Evolutionary conservation across 2,329 filamentous ascomycete species (phyloP), one percentile per base, ranked within the genome.

Genomic region (Byssothecium circinans): DNA sequence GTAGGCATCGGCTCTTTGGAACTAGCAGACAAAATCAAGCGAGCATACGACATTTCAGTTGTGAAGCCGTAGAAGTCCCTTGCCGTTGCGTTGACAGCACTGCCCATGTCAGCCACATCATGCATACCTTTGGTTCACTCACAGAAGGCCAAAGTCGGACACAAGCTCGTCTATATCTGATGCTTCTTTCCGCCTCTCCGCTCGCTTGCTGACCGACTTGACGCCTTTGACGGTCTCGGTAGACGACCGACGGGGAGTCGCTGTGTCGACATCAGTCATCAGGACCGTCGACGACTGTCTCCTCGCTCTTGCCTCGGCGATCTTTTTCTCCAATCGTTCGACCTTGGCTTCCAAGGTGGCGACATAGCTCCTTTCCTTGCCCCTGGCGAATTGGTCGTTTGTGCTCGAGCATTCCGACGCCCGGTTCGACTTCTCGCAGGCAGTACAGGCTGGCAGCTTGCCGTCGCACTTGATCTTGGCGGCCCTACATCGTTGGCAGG

Each of bases 381-480:
- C 94, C 53, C 91, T 82, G 0, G 92, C 91, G 72, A 96, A 97
- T 69, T 96, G 91, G 66, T 97, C 92, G 63, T 95, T 96, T 7
- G 91, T 91, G 46, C 91, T 91, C 6, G 91, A 96, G 70, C 94
- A 99, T 67, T 95, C 91, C 50, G 80, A 85, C 45, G 88, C 85
- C 52, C 90, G 87, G 23, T 91, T 91, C 12, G 90, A 89, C 73
- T 91, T 91, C 72, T 96, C 92, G 67, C 94, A 97, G 15, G 92
- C 92, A 7, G 91, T 95, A 68, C 94, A 99, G 7, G 91, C 91
- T 10, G 94, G 94, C 30, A 97, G 78, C 71, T 96, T 96, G 52
- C 94, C 92, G 74, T 97, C 94, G 65, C 94, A 99, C 84, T 95
- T 96, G 68, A 97, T 91, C 76, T 99, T 99, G 44, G 92, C 91